These are phyloP conservation scores for Raphanus sativus DNA, from an alignment of 345 rosid species.

Conservation along the genomic window DNA sequence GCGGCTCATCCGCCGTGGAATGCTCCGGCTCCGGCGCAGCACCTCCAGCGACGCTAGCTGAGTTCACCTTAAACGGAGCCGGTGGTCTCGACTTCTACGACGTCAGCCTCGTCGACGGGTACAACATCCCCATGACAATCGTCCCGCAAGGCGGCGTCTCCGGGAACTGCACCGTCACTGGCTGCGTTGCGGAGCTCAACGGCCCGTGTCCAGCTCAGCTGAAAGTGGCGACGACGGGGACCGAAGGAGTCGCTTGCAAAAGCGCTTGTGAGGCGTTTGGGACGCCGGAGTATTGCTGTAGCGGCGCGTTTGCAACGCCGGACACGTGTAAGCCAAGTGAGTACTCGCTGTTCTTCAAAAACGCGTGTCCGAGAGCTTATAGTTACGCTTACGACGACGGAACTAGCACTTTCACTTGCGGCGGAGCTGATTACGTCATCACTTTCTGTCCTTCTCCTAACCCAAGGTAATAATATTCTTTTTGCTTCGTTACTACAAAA, in stretches of 20 bases:
- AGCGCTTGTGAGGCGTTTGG: constrained; percentile 66
- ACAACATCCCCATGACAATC: constrained; percentile 60
- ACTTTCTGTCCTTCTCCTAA: constrained; percentile 55
- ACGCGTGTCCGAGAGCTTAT: constrained; percentile 57
- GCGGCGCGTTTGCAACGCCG: constrained; percentile 55
- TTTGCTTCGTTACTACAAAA: not conserved
- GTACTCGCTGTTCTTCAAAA: constrained; percentile 59
- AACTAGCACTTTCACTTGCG: constrained; percentile 60
- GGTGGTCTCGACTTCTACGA: constrained; percentile 60
- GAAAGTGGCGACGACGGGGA: constrained; percentile 35
- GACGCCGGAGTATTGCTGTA: constrained; percentile 61
- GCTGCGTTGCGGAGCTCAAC: constrained; percentile 58
- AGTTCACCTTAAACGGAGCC: constrained; percentile 57
- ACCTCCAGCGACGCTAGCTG: constrained; percentile 62
- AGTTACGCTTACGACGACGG: constrained; percentile 71
- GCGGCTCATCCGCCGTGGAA: constrained; percentile 46
- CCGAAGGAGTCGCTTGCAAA: constrained; percentile 54
- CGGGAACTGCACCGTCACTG: constrained; percentile 51
- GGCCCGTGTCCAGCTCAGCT: constrained; percentile 54
- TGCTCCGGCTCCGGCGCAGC: constrained; percentile 57
- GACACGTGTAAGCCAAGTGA: constrained; percentile 52
- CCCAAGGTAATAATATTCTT: constrained; percentile 38
- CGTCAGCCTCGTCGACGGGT: constrained; percentile 74
- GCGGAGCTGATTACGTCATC: constrained; percentile 49
- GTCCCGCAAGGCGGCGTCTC: constrained; percentile 49